These are phyloP conservation scores for Leccinum pellstonianum DNA, from an alignment of 768 basidiomycete genomes.

Conservation along the genomic window DNA sequence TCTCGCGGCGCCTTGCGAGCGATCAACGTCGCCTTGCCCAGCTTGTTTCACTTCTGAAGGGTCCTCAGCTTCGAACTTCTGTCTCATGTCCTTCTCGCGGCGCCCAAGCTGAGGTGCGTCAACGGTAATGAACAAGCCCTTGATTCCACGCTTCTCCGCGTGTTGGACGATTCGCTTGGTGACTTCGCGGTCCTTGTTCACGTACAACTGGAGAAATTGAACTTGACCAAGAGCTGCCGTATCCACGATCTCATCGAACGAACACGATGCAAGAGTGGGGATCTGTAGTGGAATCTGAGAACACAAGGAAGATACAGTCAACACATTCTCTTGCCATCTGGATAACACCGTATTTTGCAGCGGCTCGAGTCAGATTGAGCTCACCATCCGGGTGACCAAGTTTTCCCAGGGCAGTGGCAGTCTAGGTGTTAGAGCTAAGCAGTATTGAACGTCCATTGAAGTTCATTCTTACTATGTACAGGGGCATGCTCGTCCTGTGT, in stretches of 20 bases:
- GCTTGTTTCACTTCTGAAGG: conserved; percentile 43
- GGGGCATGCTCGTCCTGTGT: conserved; percentile 67
- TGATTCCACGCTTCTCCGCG: conserved; percentile 87
- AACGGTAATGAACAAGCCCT: conserved; percentile 94
- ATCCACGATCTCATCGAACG: conserved; percentile 94
- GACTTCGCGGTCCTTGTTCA: conserved; percentile 85
- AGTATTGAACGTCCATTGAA: neutral
- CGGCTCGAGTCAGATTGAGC: conserved; percentile 85
- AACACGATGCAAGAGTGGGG: conserved; percentile 92
- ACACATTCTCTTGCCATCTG: conserved; percentile 53
- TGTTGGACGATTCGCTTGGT: conserved; percentile 87
- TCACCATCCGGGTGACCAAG: conserved; percentile 96
- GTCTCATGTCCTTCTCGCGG: conserved; percentile 95
- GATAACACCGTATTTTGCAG: conserved; percentile 72
- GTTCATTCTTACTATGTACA: conserved; percentile 63
- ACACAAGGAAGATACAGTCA: neutral
- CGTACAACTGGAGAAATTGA: conserved; percentile 86
- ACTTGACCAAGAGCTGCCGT: conserved; percentile 75
- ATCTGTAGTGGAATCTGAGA: conserved; percentile 51
- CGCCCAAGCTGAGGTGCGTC: conserved; percentile 96
- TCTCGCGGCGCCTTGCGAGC: conserved; percentile 88
- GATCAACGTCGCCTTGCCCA: conserved; percentile 58
- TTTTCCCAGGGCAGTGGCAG: conserved; percentile 90
- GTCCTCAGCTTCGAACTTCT: conserved; percentile 84
- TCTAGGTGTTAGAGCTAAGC: conserved; percentile 32